Evolutionary conservation across 306 rosid species (phyloP).

Genomic region (Gynostemma pentaphyllum): DNA sequence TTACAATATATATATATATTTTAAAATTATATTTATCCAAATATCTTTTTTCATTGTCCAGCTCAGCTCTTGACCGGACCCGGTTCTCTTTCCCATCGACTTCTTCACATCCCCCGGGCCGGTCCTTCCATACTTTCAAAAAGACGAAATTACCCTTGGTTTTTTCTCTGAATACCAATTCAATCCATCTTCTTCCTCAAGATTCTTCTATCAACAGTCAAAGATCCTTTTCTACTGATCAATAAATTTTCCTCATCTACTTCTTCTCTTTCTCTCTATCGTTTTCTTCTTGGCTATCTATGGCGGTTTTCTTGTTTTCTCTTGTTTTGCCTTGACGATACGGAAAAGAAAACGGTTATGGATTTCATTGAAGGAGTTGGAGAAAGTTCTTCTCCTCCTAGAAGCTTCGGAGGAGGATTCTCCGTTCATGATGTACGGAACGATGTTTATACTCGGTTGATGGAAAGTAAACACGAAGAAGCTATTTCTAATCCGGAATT

Average conservation of each 20-base stretch:
- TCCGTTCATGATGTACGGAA: conserved; percentile 49
- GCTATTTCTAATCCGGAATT: conserved; percentile 59
- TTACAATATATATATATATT: background rate
- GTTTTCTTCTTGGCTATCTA: conserved; percentile 11
- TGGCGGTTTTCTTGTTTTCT: conserved; percentile 4
- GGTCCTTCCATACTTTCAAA: background rate
- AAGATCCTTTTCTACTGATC: conserved; percentile 27
- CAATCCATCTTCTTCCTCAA: conserved; percentile 8
- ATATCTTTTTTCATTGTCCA: too few relatives aligned
- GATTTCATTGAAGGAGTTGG: conserved; percentile 94
- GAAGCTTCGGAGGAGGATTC: conserved; percentile 49
- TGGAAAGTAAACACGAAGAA: conserved; percentile 50
- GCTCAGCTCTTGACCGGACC: background rate
- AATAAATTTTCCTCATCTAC: conserved; percentile 5
- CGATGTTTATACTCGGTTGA: conserved; percentile 71
- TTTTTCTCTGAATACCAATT: background rate
- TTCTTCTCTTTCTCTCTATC: conserved; percentile 2
- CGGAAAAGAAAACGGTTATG: conserved; percentile 38
- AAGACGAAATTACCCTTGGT: conserved; percentile 17
- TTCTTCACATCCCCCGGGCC: background rate
- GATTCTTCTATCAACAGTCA: conserved; percentile 33
- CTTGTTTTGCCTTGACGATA: background rate
- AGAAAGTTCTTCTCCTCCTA: conserved; percentile 93
- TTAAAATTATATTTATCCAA: too few relatives aligned
- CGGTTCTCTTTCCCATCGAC: background rate